Conservation (phyloP, 139 green algal genomes). For the Closterium sp. region DNA sequence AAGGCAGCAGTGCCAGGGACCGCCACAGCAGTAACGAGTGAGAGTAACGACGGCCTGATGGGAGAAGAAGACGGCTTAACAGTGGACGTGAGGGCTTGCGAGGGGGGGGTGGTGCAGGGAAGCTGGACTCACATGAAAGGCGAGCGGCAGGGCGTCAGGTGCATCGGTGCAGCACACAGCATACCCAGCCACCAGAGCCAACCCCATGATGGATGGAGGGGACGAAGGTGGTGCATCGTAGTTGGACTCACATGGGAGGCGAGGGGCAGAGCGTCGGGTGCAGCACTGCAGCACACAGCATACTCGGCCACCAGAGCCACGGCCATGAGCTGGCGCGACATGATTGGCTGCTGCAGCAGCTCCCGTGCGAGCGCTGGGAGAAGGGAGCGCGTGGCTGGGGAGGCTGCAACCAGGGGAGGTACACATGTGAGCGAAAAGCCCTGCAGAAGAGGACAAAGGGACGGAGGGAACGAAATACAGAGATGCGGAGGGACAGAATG, state of each 20-base stretch:
- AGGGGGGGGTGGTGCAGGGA: not conserved
- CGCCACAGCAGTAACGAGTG: too few relatives aligned
- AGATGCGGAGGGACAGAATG: not conserved
- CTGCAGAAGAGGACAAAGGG: not conserved
- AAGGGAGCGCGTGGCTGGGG: not conserved
- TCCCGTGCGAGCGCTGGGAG: not conserved
- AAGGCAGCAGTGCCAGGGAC: too few relatives aligned
- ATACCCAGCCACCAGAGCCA: not conserved
- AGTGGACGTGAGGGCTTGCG: too few relatives aligned
- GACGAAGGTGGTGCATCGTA: not conserved
- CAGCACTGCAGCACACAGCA: not conserved
- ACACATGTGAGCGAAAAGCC: not conserved
- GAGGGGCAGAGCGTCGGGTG: not conserved
- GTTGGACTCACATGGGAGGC: not conserved
- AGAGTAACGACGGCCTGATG: too few relatives aligned
- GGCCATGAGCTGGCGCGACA: not conserved
- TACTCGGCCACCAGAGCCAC: not conserved
- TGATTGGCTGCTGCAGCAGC: not conserved
- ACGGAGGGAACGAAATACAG: not conserved
- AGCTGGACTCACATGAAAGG: not conserved
- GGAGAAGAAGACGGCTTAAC: not conserved
- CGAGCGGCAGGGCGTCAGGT: not conserved
- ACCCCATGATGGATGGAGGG: too few relatives aligned
- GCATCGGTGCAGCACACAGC: not conserved
- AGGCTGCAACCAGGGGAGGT: not conserved